Percentiles rank a stretch among this genome's conserved stretches.
These are phyloP conservation scores for Cladorrhinum sp. DNA, from an alignment of 2,329 filamentous ascomycete species.

Conservation along the genomic window DNA sequence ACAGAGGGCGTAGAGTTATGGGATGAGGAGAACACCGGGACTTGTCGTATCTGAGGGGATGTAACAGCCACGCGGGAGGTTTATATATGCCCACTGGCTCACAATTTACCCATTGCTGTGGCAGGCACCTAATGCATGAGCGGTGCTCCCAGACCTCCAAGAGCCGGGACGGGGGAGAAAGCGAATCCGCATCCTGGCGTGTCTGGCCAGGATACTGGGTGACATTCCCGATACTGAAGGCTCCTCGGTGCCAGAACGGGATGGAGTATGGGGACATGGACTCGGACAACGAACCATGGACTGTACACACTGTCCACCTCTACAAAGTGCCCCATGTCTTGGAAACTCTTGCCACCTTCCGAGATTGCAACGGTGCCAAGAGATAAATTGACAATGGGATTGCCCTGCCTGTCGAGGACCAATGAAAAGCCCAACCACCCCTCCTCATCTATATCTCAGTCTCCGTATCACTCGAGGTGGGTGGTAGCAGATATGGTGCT, in stretches of 20 bases:
- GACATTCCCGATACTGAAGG: slow-evolving; percentile 1
- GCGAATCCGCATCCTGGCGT: not conserved
- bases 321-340: slow-evolving; percentile 17
- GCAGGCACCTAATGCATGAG: too few relatives aligned
- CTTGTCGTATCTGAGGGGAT: not conserved
- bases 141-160: too few relatives aligned
- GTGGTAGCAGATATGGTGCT: not conserved
- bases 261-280: not conserved
- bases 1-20: too few relatives aligned
- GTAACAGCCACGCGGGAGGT: not conserved
- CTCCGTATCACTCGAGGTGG: slow-evolving; percentile 2
- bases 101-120: not conserved
- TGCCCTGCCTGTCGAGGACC: not conserved
- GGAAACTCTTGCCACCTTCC: slow-evolving; percentile 22
- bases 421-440: not conserved
- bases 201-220: not conserved
- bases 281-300: slow-evolving; percentile 3
- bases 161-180: not conserved
- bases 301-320: slow-evolving; percentile 12
- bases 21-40: not conserved
- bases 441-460: slow-evolving; percentile 1
- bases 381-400: slow-evolving; percentile 15
- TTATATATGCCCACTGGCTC: not conserved
- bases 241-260: not conserved
- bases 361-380: slow-evolving; percentile 23